phyloP scores from a whole-genome alignment of 1,284 basidiomycete genomes.

The Trametes hirsuta region DNA sequence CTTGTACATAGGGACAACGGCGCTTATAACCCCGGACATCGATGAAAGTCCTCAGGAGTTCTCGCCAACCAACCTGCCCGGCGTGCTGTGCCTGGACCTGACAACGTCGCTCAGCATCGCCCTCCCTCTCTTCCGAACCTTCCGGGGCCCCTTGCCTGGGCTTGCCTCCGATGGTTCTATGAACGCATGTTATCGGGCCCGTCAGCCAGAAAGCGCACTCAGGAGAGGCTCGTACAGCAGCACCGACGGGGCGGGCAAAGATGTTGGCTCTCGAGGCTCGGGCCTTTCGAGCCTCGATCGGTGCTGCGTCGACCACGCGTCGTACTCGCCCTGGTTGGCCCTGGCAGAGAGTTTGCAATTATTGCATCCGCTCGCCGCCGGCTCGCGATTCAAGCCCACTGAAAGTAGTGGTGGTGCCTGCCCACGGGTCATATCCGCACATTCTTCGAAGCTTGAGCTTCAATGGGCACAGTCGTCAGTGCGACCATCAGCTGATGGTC shows the following conservation, averaged over 20 bases:
- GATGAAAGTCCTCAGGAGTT: background rate
- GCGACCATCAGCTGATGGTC: background rate
- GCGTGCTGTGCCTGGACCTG: slow-evolving; percentile 13
- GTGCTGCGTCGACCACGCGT: too few species aligned
- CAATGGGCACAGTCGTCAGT: background rate
- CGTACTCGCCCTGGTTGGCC: too few species aligned
- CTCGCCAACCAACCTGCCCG: background rate
- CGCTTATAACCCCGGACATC: background rate
- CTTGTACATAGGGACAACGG: background rate
- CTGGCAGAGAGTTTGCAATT: too few species aligned
- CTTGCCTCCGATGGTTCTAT: background rate
- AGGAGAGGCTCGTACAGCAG: too few species aligned
- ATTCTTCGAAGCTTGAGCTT: background rate
- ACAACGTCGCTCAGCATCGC: background rate
- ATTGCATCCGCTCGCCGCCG: background rate
- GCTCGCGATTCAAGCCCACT: too few species aligned
- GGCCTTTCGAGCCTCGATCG: too few species aligned
- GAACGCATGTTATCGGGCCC: background rate
- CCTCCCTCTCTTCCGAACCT: background rate
- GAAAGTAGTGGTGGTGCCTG: too few species aligned
- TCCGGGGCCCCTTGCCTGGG: background rate
- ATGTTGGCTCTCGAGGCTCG: too few species aligned
- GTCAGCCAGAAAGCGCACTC: too few species aligned
- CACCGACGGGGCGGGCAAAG: too few species aligned
- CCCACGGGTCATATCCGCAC: background rate